Percentiles rank a stretch among this genome's conserved stretches.
These are phyloP conservation scores for Anthostomella pinea DNA, from an alignment of 2,329 filamentous ascomycete species.

Conservation along the genomic window DNA sequence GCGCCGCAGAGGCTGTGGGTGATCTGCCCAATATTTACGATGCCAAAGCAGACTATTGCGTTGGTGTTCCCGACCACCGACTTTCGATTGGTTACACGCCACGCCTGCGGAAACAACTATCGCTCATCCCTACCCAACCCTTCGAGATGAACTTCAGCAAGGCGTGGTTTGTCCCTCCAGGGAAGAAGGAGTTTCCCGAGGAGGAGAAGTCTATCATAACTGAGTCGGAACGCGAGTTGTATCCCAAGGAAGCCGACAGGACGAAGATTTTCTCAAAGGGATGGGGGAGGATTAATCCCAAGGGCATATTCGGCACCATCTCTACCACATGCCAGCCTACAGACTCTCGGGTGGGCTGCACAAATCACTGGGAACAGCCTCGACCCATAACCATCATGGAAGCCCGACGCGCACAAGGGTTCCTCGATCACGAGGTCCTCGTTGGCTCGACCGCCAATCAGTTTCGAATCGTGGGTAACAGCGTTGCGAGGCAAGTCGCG, in stretches of 20 bases:
- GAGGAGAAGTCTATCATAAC: slow-evolving; percentile 32
- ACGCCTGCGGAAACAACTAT: slow-evolving; percentile 44
- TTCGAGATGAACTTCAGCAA: slow-evolving; percentile 50
- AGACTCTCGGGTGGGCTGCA: slow-evolving; percentile 54
- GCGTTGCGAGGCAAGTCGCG: slow-evolving; percentile 67
- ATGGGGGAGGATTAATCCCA: slow-evolving; percentile 53
- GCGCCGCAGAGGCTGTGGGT: slow-evolving; percentile 48
- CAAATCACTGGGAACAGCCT: slow-evolving; percentile 64
- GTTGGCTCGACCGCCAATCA: slow-evolving; percentile 56
- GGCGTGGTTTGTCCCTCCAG: slow-evolving; percentile 37
- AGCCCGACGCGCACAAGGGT: slow-evolving; percentile 65
- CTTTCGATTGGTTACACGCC: slow-evolving; percentile 40
- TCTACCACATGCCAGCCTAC: slow-evolving; percentile 49
- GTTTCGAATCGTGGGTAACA: slow-evolving; percentile 71
- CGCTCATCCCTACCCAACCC: slow-evolving; percentile 58
- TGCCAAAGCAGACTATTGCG: slow-evolving; percentile 58
- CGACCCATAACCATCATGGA: slow-evolving; percentile 65
- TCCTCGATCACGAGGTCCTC: slow-evolving; percentile 67
- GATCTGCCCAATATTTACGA: slow-evolving; percentile 65
- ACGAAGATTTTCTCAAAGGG: slow-evolving; percentile 32
- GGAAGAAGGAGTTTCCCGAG: too few relatives aligned
- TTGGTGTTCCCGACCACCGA: slow-evolving; percentile 67
- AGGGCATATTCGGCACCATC: slow-evolving; percentile 59
- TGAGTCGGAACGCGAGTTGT: slow-evolving; percentile 37
- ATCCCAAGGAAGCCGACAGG: slow-evolving; percentile 15